Evolutionary conservation across 2,329 filamentous ascomycete species (phyloP).

Genomic region (Epichloe gansuensis): DNA sequence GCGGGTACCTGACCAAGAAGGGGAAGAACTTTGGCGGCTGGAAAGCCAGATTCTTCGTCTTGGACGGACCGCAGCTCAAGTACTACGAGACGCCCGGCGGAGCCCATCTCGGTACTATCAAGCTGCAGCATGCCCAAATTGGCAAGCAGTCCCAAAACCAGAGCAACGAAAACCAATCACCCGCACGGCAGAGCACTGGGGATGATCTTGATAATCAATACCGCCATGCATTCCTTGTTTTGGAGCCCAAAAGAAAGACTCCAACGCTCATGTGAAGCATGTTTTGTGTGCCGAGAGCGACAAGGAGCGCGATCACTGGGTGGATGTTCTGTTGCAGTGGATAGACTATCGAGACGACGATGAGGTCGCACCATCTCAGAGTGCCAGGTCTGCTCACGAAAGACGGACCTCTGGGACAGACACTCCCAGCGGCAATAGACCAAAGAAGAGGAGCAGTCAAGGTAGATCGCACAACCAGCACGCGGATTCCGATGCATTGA

Average conservation of each 20-base stretch:
- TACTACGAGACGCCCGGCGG: slow-evolving; percentile 91
- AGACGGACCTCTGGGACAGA: slow-evolving; percentile 25
- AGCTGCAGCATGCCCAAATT: slow-evolving; percentile 81
- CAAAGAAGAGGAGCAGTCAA: slow-evolving; percentile 21
- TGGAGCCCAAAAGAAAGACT: slow-evolving; percentile 97
- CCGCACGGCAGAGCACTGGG: slow-evolving; percentile 38
- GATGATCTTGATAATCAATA: slow-evolving; percentile 90
- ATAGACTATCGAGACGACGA: slow-evolving; percentile 61
- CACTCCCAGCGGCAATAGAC: slow-evolving; percentile 10
- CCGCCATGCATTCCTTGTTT: slow-evolving; percentile 85
- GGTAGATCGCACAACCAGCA: slow-evolving; percentile 23
- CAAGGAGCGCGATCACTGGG: slow-evolving; percentile 84
- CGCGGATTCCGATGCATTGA: slow-evolving; percentile 33
- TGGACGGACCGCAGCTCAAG: slow-evolving; percentile 52
- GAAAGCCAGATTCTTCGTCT: slow-evolving; percentile 66
- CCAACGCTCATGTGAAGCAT: slow-evolving; percentile 75
- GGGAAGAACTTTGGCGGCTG: slow-evolving; percentile 98
- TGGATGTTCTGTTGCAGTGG: slow-evolving; percentile 78
- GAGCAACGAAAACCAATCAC: slow-evolving; percentile 39
- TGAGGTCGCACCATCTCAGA: slow-evolving; percentile 26
- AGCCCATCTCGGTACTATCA: slow-evolving; percentile 85
- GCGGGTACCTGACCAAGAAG: slow-evolving; percentile 87
- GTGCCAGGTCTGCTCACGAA: slow-evolving; percentile 24
- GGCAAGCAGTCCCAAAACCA: slow-evolving; percentile 66
- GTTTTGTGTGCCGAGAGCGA: slow-evolving; percentile 95